These are phyloP conservation scores for Phytophthora syringae DNA, from an alignment of 352 stramenopile genomes.

Conservation along the genomic window DNA sequence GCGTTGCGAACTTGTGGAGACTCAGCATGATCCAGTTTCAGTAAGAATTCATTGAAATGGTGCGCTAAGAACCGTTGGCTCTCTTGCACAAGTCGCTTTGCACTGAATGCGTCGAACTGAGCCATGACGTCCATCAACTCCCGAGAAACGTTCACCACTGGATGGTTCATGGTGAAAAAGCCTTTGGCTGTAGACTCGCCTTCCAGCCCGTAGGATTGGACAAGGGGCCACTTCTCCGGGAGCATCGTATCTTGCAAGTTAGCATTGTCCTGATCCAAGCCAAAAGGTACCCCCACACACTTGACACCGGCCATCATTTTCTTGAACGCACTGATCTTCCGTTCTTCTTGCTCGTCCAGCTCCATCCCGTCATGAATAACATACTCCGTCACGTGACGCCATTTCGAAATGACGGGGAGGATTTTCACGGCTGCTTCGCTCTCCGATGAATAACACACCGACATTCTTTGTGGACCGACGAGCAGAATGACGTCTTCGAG, in stretches of 20 bases:
- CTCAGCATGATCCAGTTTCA: slow-evolving; percentile 75
- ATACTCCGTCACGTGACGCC: slow-evolving; percentile 70
- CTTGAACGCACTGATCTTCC: slow-evolving; percentile 75
- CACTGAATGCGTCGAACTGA: slow-evolving; percentile 61
- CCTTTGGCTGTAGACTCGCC: slow-evolving; percentile 41
- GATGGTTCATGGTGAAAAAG: slow-evolving; percentile 84
- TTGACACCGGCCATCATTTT: slow-evolving; percentile 57
- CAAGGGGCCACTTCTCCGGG: slow-evolving; percentile 75
- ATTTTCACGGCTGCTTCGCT: slow-evolving; percentile 67
- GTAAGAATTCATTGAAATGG: slow-evolving; percentile 71
- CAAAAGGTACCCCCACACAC: slow-evolving; percentile 68
- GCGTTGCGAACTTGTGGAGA: slow-evolving; percentile 41
- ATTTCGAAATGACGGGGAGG: slow-evolving; percentile 72
- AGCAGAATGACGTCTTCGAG: slow-evolving; percentile 79
- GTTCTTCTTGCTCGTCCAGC: slow-evolving; percentile 65
- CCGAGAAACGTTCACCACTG: slow-evolving; percentile 60
- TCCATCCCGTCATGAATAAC: slow-evolving; percentile 73
- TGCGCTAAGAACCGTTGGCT: slow-evolving; percentile 59
- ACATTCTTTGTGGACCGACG: slow-evolving; percentile 43
- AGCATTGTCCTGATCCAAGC: slow-evolving; percentile 28
- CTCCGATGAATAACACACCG: slow-evolving; percentile 74
- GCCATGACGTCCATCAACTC: slow-evolving; percentile 46
- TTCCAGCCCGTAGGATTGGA: slow-evolving; percentile 76
- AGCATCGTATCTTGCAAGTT: slow-evolving; percentile 64
- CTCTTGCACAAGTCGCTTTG: slow-evolving; percentile 57